Evolutionary conservation across 176 grass and related monocot species (phyloP), one percentile per base, ranked within the genome.

Genomic region (Miscanthus lutarioriparius): DNA sequence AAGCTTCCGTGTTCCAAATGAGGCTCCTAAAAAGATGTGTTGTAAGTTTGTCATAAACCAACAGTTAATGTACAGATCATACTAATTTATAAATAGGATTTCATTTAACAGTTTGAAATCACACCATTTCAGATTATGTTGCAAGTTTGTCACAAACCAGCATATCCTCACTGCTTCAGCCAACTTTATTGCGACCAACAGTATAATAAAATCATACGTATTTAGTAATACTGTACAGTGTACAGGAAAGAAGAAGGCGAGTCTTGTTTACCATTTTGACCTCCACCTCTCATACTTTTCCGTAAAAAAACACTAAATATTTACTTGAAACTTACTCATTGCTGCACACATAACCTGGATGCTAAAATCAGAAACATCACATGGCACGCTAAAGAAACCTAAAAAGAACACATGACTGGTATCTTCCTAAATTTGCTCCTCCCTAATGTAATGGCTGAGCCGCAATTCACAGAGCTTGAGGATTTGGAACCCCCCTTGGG

Each of bases 401-500:
- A 32, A 70, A 68, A 82, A 17, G 6, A 80, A 80, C 67, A 64
- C 51, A 75, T 26, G 32, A 15, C 80, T 90, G 79, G 14, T 19
- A 36, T 76, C 75, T 70, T 78, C 84, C 80, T 80, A 71, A 38
- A 36, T 36, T 54, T 51, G 71, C 25, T 74, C 71, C 71, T 74
- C 71, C 5, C 70, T 74, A 74, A 49, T 74, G 7, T 74, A 74
- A 49, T 74, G 7, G 14, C 22, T 64, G 41, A 10, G 16, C 39
- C 5, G 13, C 25, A 75, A 51, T 43, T 91, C 80, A 91, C 64
- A 91, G 33, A 76, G 51, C 38, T 39, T 80, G 85, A 43, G 81
- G 85, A 56, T 84, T 91, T 33, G 82, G 89, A 39, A 78, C 81
- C 13, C 90, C 92, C 7, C 88, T 87, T 71, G 95, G 92, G 51